Evolutionary conservation across 768 basidiomycete genomes (phyloP), one percentile per base, ranked within the genome.

Genomic region (Coprinopsis strossmayeri): DNA sequence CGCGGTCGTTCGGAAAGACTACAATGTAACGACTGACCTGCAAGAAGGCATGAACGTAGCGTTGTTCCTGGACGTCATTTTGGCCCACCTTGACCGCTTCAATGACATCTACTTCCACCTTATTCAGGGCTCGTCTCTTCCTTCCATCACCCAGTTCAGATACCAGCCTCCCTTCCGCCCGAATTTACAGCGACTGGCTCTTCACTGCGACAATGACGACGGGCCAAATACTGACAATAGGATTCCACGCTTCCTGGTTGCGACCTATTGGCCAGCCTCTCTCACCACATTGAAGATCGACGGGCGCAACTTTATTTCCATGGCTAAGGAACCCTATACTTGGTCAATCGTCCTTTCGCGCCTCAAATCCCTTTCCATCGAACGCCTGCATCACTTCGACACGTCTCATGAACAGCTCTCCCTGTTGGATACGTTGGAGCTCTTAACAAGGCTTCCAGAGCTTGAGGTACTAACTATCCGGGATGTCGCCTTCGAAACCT

Each of bases 121-220:
- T 13, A 35, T 45, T 26, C 51, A 57, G 7, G 53, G 56, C 34
- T 54, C 54, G 10, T 61, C 59, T 5, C 53, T 61, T 20, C 59
- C 57, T 12, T 55, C 44, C 25, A 55, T 58, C 45, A 5, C 48
- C 34, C 39, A 24, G 34, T 41, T 49, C 26, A 15, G 51, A 25
- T 28, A 52, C 32, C 48, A 37, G 23, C 21, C 24, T 38, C 39
- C 42, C 44, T 17, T n/a, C 15, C 46, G 41, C 18, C 46, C 53
- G 17, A 26, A 27, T 37, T 39, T 56, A 21, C 25, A 26, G 10
- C 15, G 48, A 20, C 48, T 53, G 20, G 50, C 35, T 32, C 44
- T 59, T 24, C 50, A 55, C 12, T 57, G 53, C 20, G 49, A 51
- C 27, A 23, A 47, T 13, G 55, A 57, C 28, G 59, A 59, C 28